Evolutionary conservation across 495 filamentous ascomycete genomes (phyloP), one percentile per base, ranked within the genome.

Genomic region (Podospora australis): DNA sequence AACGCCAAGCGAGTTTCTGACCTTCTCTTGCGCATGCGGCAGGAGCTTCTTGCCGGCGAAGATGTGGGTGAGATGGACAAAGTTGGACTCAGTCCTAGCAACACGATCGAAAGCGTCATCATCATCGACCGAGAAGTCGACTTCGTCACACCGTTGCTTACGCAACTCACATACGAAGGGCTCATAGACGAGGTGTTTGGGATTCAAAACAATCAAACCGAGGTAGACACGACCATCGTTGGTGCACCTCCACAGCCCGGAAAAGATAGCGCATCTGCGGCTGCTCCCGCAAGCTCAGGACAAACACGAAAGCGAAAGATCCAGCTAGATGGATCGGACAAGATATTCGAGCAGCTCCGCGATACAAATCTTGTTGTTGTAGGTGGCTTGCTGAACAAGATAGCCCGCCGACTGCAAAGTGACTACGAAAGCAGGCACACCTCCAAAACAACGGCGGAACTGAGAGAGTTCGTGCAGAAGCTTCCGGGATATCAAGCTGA

Each of bases 341-440:
- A 88, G 48, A 75, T 99, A 17, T 99, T 89, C 62, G 82, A 81
- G 36, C 87, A 91, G 52, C 72, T 99, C 6, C 81, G 94, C 36
- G 90, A 96, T 65, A 80, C 88, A 14, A 97, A 99, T 56, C 96
- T 97, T 67, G 90, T 90, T 44, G 89, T 96, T 50, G 89, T 96
- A 17, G 90, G 90, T 25, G 78, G 80, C 51, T 75, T 94, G 1
- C 67, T 99, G 39, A 95, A 96, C 64, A 92, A 88, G 58, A 84
- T 96, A 14, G 94, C 94, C 2, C 80, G 87, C 23, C 84, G 94
- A 16, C 72, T 99, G 29, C 84, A 90, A 64, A 55, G 73, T 52
- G 88, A 95, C 59, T 95, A 92, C 63, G 87, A 96, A 57, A 87
- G 78, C 55, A 82, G 90, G n/a, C 88, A 96, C 55, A 73, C 77